Conservation (phyloP, 495 filamentous ascomycete genomes). For the Penicillium robsamsonii region DNA sequence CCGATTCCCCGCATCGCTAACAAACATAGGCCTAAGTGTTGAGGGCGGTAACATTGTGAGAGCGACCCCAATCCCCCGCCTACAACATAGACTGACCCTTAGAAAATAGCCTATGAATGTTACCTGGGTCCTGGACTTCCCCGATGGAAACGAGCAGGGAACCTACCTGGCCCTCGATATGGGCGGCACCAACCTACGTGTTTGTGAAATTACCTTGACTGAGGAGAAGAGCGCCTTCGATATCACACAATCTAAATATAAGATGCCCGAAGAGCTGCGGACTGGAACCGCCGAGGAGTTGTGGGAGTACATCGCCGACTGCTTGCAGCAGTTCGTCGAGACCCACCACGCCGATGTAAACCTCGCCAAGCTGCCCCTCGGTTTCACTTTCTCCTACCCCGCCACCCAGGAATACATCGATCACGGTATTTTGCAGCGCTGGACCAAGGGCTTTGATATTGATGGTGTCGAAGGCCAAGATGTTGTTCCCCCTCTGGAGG, state of each 20-base stretch:
- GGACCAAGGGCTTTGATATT: conserved; percentile 99
- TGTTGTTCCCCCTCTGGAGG: conserved; percentile 90
- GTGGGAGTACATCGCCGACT: conserved; percentile 98
- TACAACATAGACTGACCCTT: neutral
- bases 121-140: conserved; percentile 95
- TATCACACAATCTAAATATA: conserved; percentile 98
- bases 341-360: conserved; percentile 75
- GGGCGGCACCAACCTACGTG: conserved; percentile 97
- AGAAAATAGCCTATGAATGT: conserved; percentile 87
- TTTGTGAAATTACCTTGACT: conserved; percentile 91
- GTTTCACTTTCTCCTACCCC: conserved; percentile 98
- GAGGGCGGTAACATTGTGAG: conserved; percentile 92
- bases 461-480: conserved; percentile 91
- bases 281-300: conserved; percentile 87
- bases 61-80: conserved; percentile 14
- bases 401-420: conserved; percentile 96
- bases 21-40: conserved; percentile 65
- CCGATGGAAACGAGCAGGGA: conserved; percentile 83
- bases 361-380: conserved; percentile 67
- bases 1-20: neutral
- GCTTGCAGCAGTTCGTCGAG: conserved; percentile 92
- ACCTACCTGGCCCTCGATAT: conserved; percentile 94
- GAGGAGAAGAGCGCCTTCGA: conserved; percentile 94
- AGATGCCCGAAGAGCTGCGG: conserved; percentile 93
- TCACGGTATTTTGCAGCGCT: conserved; percentile 91